These are phyloP conservation scores for Ustilago trichophora DNA, from an alignment of 1,284 basidiomycete species.

Conservation along the genomic window DNA sequence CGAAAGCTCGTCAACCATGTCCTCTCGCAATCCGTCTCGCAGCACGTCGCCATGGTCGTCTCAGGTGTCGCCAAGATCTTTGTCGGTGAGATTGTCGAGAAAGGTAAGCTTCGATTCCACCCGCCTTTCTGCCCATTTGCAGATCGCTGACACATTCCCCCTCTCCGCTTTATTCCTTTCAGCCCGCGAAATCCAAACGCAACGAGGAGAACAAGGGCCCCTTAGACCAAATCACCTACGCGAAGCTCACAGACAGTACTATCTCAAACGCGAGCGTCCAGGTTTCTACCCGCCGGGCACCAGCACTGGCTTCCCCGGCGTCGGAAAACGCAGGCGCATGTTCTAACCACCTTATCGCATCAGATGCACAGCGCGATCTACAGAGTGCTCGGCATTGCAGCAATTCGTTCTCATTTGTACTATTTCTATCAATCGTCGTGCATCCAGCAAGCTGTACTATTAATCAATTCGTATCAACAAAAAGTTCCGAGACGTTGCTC, in stretches of 20 bases:
- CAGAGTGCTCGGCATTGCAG: too few relatives aligned
- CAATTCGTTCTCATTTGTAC: too few relatives aligned
- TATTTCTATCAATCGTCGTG: too few relatives aligned
- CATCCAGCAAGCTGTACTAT: too few relatives aligned
- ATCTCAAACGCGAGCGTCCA: conserved; percentile 74
- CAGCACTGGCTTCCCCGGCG: conserved; percentile 49
- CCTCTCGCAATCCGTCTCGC: conserved; percentile 78
- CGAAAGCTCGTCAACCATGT: conserved; percentile 85
- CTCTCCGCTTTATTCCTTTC: background rate
- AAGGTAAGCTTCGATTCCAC: too few relatives aligned
- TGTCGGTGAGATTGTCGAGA: conserved; percentile 88
- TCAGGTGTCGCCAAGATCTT: conserved; percentile 90
- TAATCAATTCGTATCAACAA: background rate
- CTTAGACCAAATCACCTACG: conserved; percentile 85
- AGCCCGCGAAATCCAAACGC: conserved; percentile 81
- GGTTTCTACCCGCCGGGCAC: conserved; percentile 58
- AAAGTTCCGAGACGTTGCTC: too few relatives aligned
- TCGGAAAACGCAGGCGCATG: conserved; percentile 56
- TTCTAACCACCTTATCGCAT: too few relatives aligned
- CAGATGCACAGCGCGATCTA: too few relatives aligned
- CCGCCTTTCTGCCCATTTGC: too few relatives aligned
- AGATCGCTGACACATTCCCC: too few relatives aligned
- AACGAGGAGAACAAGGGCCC: conserved; percentile 77
- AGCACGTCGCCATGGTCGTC: conserved; percentile 84
- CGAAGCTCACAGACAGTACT: conserved; percentile 84